phyloP scores from a whole-genome alignment of 192 early-diverging fungal species.

The Bifiguratus adelaidae region DNA sequence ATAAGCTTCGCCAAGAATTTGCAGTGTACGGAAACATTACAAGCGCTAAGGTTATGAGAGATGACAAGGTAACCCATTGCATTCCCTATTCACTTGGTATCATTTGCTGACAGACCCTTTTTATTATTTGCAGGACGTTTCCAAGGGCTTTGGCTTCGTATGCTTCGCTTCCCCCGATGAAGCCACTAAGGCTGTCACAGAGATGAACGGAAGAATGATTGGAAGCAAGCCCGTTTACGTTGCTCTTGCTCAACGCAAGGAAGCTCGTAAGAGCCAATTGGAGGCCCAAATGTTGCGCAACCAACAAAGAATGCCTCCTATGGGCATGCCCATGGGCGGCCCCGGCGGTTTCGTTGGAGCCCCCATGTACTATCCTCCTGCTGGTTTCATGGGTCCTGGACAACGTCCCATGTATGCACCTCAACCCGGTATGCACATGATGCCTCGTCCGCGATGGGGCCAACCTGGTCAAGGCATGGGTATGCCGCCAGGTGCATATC shows the following conservation, averaged over 20 bases:
- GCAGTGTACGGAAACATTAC: constrained; percentile 81
- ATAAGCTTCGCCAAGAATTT: constrained; percentile 75
- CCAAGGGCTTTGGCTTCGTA: constrained; percentile 91
- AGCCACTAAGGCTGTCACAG: constrained; percentile 79
- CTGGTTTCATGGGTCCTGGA: constrained; percentile 16
- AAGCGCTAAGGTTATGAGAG: constrained; percentile 84
- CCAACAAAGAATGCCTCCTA: too few species aligned
- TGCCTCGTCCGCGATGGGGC: constrained; percentile 30
- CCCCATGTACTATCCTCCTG: constrained; percentile 12
- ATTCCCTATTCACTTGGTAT: too few species aligned
- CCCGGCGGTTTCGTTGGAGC: constrained; percentile 34
- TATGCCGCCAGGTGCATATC: constrained; percentile 21
- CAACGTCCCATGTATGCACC: constrained; percentile 33
- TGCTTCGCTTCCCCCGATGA: constrained; percentile 87
- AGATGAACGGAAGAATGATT: constrained; percentile 85
- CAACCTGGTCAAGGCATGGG: constrained; percentile 32
- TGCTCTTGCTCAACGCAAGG: constrained; percentile 84
- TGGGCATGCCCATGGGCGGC: too few species aligned
- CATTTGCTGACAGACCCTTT: neutral
- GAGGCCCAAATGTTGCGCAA: constrained; percentile 56
- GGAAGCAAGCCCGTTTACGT: constrained; percentile 84
- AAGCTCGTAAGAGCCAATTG: constrained; percentile 75
- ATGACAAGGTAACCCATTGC: constrained; percentile 55
- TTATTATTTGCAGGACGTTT: constrained; percentile 13
- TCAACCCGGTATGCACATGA: constrained; percentile 34